Evolutionary conservation across 306 rosid genomes (phyloP), one percentile per base, ranked within the genome.

Genomic region (Vigna mungo): DNA sequence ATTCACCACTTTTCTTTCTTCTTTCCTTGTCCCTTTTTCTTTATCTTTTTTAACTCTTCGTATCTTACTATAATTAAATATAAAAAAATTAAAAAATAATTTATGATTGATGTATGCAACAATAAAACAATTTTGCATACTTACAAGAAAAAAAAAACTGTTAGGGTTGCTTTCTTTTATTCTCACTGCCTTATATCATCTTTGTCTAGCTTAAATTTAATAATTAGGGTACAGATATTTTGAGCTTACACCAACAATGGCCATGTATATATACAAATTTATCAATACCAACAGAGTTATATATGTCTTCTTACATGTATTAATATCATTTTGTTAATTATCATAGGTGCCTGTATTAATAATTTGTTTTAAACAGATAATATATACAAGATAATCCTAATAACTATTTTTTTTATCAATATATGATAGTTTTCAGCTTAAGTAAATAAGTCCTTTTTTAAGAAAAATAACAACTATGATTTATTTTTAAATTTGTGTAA

Each of bases 1-100:
- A 68, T 68, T 68, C 59, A 25, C 49, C 74, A 16, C 17, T 30
- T 69, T 69, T 49, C 43, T 32, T 68, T 23, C 55, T 69, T 30
- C 44, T 46, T 30, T 7, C 14, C 49, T 69, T 49, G 12, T 30
- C 60, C 2, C 16, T 48, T 69, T 41, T 25, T 25, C 5, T 49
- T 69, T 68, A 46, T 68, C 43, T 47, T 66, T 41, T 44, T 7
- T 7, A 8, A 7, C 1, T 68, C 8, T 15, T 68, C 58, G 1
- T 15, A 68, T 3, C 54, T 14, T 12, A 36, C 25, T 12, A 36
- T 36, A 36, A 36, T 21, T 67, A 39, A 16, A 68, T 39, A 30
- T 0, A 4, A 30, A 30, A 30, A 30, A 30, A 27, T 0, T 21
- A 21, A 21, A 25, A 25, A 25, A 25, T 65, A 4, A 9, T 0